Percentiles rank a stretch among this genome's conserved stretches.
These are phyloP conservation scores for Gossypium arboreum DNA, from an alignment of 345 rosid genomes.

Conservation along the genomic window DNA sequence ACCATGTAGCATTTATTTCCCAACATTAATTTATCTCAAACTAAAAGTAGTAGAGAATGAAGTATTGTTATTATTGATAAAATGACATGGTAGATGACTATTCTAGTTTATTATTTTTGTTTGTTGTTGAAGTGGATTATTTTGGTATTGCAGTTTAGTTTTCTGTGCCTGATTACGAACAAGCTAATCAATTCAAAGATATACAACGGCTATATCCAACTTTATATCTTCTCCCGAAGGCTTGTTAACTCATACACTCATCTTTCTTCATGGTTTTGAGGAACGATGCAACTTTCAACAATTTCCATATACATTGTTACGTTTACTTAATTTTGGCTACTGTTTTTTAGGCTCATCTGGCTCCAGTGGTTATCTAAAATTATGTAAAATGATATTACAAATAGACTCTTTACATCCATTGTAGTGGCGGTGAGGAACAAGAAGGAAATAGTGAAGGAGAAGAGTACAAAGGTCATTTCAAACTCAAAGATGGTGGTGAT, in stretches of 20 bases:
- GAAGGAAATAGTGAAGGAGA: no score
- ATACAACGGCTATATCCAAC: constrained; percentile 77
- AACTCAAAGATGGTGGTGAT: no score
- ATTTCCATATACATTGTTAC: not conserved
- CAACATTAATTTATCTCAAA: not conserved
- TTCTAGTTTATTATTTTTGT: not conserved
- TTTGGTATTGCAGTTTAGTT: constrained; percentile 52
- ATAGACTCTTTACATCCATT: no score
- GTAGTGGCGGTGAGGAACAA: no score
- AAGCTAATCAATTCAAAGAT: constrained; percentile 54
- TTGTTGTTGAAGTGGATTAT: not conserved
- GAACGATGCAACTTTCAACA: not conserved
- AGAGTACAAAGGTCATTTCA: no score
- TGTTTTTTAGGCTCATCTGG: constrained; percentile 60
- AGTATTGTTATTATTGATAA: not conserved
- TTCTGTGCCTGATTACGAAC: constrained; percentile 57
- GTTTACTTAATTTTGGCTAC: not conserved
- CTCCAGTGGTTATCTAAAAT: constrained; percentile 75
- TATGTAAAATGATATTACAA: constrained; percentile 14
- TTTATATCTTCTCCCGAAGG: constrained; percentile 24
- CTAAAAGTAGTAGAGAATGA: not conserved
- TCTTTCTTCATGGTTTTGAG: not conserved
- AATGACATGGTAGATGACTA: not conserved
- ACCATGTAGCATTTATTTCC: not conserved
- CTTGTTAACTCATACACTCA: not conserved